These are phyloP conservation scores for Linum usitatissimum DNA, from an alignment of 345 rosid genomes.

Conservation along the genomic window DNA sequence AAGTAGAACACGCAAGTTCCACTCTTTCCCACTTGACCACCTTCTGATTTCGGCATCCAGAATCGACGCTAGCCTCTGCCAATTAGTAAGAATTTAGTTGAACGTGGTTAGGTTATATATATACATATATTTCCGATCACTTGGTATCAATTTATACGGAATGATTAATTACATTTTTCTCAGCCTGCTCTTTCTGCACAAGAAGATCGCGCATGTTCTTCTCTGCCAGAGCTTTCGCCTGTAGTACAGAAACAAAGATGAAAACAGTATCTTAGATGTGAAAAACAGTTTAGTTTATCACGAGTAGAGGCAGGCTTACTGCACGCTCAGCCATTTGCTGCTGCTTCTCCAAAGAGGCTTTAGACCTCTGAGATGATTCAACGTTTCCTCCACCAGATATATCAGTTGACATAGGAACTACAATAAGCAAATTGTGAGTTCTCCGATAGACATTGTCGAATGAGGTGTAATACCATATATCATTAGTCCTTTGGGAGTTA, in stretches of 20 bases:
- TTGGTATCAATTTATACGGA: neutral
- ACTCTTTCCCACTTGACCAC: constrained; percentile 84
- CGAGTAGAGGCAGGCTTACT: constrained; percentile 31
- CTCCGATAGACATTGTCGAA: neutral
- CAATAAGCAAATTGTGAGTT: constrained; percentile 20
- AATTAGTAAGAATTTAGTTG: constrained; percentile 8
- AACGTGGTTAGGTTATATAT: constrained; percentile 17
- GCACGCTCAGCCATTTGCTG: constrained; percentile 77
- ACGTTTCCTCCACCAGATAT: constrained; percentile 29
- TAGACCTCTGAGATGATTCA: constrained; percentile 53
- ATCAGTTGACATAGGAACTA: constrained; percentile 24
- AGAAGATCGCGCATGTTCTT: constrained; percentile 78
- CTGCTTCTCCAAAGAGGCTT: constrained; percentile 66
- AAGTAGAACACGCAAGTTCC: constrained; percentile 81
- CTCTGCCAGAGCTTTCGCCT: constrained; percentile 94
- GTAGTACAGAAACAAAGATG: constrained; percentile 21
- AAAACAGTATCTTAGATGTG: constrained; percentile 10
- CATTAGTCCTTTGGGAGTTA: too few relatives aligned
- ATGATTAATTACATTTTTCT: constrained; percentile 57
- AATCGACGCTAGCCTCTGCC: constrained; percentile 67
- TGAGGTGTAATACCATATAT: neutral
- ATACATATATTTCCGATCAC: neutral
- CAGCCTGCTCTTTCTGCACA: constrained; percentile 80
- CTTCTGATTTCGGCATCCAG: constrained; percentile 85
- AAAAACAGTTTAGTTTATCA: constrained; percentile 1